Base-by-base conservation (phyloP, 2,329 filamentous ascomycete genomes). In the Cercospora zeina region DNA sequence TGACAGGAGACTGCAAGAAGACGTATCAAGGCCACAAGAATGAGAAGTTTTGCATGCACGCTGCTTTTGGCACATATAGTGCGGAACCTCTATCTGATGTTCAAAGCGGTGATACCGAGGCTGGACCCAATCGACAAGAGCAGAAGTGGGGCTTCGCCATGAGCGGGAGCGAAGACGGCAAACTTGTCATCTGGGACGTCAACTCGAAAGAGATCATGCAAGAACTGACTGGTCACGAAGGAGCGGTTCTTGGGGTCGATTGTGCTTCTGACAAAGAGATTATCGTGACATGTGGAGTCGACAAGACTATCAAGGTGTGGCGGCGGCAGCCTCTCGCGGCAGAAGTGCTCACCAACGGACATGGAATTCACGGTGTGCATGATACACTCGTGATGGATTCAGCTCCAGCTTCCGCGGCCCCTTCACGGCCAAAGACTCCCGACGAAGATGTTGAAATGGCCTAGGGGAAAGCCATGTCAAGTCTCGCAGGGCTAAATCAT, bases 21-120 rank as follows among this genome's bases (percentile, higher is more conserved):
- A 99, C 95, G 13, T 99, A 97, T 76, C 92, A 97, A 74, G 95
- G 95, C 0, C 95, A 97, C 72, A 79, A 81, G 59, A 99, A 99
- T 75, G 82, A 86, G 59, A 88, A 88, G 64, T 97, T 89, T 77
- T 93, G 91, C 67, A 82, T 97, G n/a, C 86, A 86, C 2, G 91
- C 92, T 3, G 88, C 88, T 42, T 97, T 97, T 72, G 93, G 91
- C 11, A 82, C 85, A 1, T 88, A 89, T 65, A 80, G 80, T 0
- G 58, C 70, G 4, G 34, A 10, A 13, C 13, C 33, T 24, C 33
- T 57, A 1, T 42, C 49, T 24, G 59, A 61, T 11, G 34, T 27
- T 24, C 24, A 50, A 6, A 57, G 55, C 7, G 62, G 59, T 2
- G 57, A 58, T 8, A 54, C 62, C 3, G 67, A 62, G n/a, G 61